phyloP scores from a whole-genome alignment of 1,139 yeast species.

The Yarrowia galli region DNA sequence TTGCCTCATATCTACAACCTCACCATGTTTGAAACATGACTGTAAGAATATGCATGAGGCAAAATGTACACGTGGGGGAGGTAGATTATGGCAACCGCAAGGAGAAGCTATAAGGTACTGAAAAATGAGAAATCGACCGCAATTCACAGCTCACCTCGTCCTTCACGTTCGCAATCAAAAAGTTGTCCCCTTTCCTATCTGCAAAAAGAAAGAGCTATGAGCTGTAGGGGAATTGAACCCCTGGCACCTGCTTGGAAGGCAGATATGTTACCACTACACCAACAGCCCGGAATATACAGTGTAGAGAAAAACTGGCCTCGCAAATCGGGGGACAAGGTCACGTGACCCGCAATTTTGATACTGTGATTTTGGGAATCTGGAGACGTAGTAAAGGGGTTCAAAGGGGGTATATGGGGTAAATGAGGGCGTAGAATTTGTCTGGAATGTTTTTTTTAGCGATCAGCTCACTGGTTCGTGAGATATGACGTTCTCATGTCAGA shows the following conservation, averaged over 20 bases:
- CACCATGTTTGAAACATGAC: background rate
- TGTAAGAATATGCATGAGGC: background rate
- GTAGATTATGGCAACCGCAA: no score
- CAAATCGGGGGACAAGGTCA: background rate
- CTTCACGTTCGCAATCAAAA: no score
- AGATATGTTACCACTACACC: constrained; percentile 39
- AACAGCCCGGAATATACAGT: background rate
- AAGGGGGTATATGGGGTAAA: no score
- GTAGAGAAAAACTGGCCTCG: background rate
- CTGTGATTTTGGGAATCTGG: background rate
- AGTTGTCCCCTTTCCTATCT: no score
- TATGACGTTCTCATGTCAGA: no score
- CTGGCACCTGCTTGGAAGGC: constrained; percentile 39
- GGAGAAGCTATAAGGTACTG: no score
- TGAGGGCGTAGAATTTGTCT: no score
- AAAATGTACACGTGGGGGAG: background rate
- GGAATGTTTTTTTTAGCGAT: no score
- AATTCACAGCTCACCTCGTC: no score
- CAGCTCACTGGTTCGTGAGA: no score
- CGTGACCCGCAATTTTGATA: constrained; percentile 1
- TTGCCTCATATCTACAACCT: constrained; percentile 9
- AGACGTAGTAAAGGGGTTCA: background rate
- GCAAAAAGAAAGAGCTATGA: no score
- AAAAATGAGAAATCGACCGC: no score
- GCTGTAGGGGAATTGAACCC: constrained; percentile 39